Base-by-base conservation (phyloP, 2,329 filamentous ascomycete species). In the Coniochaeta ligniaria region DNA sequence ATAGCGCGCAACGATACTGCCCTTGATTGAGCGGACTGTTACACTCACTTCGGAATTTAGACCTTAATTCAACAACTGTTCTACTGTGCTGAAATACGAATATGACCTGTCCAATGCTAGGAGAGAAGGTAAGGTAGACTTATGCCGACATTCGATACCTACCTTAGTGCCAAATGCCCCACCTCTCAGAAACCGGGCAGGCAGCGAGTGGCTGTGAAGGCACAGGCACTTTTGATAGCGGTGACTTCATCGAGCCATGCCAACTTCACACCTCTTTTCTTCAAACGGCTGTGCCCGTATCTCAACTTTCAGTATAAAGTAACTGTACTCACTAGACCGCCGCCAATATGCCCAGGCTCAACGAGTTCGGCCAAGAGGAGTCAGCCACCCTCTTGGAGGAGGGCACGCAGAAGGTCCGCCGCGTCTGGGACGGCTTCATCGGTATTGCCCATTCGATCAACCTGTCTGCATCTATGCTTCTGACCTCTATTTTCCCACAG, bases 371-470 rank as follows among this genome's bases (percentile, higher is more conserved):
- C 47, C 68, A 65, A 64, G 70, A 73, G 43, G 73, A 78, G 61
- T 72, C 74, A 24, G 75, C 76, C 58, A 73, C 75, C 31, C 73
- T 86, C 28, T 74, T 83, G 36, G 76, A 77, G 55, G 73, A 77
- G 22, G 75, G 82, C 61, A 74, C 79, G 63, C 72, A 76, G 59
- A 75, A 75, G 59, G 80, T 82, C 26, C 75, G 77, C 63, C 77
- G 78, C 62, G 74, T 83, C 60, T 86, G 83, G 77, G 76, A 83
- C 36, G 86, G 85, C 43, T 91, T 91, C 70, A 71, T 86, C 65
- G 87, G 90, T 70, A 92, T 91, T 72, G 88, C 87, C 0, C 82
- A n/a, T 90, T 59, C 84, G 88, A 64, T 88, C 89, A 61, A 91
- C 91, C 66, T 88, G 91, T 56, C 79, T 92, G 28, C 86, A 91